phyloP scores from a whole-genome alignment of 1,284 basidiomycete species.

The Microbotryomycetes sp. region DNA sequence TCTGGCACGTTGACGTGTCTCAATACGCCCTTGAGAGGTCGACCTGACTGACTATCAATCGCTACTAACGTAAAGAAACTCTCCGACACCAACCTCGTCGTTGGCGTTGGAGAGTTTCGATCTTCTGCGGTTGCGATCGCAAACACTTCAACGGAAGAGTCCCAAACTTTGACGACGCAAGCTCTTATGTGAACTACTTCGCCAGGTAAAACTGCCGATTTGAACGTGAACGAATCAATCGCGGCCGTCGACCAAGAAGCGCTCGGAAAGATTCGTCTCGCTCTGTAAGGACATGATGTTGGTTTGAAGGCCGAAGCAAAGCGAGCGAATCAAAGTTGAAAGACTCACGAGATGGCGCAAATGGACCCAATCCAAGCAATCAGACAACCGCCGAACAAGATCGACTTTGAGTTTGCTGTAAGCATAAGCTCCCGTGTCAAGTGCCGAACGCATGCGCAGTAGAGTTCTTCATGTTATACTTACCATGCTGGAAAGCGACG shows the following conservation, averaged over 20 bases:
- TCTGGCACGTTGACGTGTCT: constrained; percentile 16
- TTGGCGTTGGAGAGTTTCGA: constrained; percentile 15
- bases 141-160: constrained; percentile 25
- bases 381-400: constrained; percentile 31
- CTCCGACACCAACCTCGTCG: constrained; percentile 20
- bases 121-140: constrained; percentile 25
- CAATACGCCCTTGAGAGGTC: constrained; percentile 19
- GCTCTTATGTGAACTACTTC: constrained; percentile 20
- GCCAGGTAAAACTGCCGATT: constrained; percentile 17
- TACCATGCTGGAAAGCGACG: too few species aligned
- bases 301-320: neutral
- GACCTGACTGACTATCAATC: constrained; percentile 18
- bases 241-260: constrained; percentile 21
- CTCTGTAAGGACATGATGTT: neutral
- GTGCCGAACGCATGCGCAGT: too few species aligned
- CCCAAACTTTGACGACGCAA: constrained; percentile 24
- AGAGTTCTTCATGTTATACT: too few species aligned
- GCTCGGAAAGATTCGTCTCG: constrained; percentile 8
- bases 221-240: constrained; percentile 31
- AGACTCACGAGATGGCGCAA: constrained; percentile 11
- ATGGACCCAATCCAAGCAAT: constrained; percentile 31
- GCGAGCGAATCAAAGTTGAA: too few species aligned
- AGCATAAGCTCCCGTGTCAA: too few species aligned
- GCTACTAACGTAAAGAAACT: constrained; percentile 30
- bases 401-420: constrained; percentile 25